These are phyloP conservation scores for Skeletonema potamos DNA, from an alignment of 108 stramenopile species.

Conservation along the genomic window DNA sequence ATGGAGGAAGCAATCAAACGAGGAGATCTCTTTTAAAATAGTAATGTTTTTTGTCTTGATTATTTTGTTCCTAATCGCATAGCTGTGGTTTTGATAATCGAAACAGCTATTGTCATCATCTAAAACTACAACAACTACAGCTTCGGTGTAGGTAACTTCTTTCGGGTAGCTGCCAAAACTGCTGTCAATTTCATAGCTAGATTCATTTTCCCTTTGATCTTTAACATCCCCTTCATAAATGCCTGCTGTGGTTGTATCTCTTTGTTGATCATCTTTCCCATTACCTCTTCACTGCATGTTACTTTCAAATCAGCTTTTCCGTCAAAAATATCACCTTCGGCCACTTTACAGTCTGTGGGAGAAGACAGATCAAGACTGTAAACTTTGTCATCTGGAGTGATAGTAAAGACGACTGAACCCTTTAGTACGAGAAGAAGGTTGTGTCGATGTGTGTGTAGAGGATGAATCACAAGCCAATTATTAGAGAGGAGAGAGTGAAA, in stretches of 20 bases:
- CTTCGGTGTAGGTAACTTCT: slow-evolving; percentile 50
- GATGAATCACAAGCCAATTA: neutral
- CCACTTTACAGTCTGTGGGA: slow-evolving; percentile 14
- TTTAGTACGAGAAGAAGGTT: neutral
- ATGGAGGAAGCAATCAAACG: slow-evolving; percentile 20
- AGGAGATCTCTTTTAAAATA: slow-evolving; percentile 24
- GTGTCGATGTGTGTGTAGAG: neutral
- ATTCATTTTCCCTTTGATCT: slow-evolving; percentile 85
- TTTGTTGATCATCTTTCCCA: slow-evolving; percentile 46
- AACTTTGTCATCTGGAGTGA: slow-evolving; percentile 15
- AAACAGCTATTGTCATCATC: neutral
- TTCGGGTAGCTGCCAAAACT: slow-evolving; percentile 73
- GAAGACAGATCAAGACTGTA: slow-evolving; percentile 45
- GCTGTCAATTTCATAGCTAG: slow-evolving; percentile 81
- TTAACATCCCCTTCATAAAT: slow-evolving; percentile 60
- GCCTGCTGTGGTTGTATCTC: slow-evolving; percentile 53
- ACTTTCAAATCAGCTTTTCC: slow-evolving; percentile 35
- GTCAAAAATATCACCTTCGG: slow-evolving; percentile 34
- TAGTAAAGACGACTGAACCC: slow-evolving; percentile 41
- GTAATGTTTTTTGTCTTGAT: neutral
- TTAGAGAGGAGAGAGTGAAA: too few species aligned
- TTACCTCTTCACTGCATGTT: slow-evolving; percentile 29
- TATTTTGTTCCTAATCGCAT: neutral
- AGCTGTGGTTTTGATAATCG: neutral
- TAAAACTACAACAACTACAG: slow-evolving; percentile 8